Conservation (phyloP, 106 monocot genomes). For the Posidonia australis region DNA sequence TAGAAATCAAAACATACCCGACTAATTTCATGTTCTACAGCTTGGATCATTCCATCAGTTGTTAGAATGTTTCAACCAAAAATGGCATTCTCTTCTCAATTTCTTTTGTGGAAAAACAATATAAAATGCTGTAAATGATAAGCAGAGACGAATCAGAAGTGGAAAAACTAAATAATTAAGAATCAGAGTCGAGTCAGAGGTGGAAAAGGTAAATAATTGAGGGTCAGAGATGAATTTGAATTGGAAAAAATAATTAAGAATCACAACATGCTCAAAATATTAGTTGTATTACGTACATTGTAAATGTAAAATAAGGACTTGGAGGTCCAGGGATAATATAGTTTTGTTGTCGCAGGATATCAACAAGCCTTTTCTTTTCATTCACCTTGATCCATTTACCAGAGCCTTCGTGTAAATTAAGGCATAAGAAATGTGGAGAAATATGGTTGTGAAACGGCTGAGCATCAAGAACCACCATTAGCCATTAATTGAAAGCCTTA, state of each 20-base stretch:
- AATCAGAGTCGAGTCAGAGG: background rate
- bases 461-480: too few relatives aligned
- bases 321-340: constrained; percentile 80
- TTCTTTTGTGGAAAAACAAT: too few relatives aligned
- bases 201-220: too few relatives aligned
- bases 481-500: too few relatives aligned
- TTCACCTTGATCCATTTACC: constrained; percentile 74
- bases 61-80: too few relatives aligned
- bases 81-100: too few relatives aligned
- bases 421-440: background rate
- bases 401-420: constrained; percentile 6
- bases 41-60: too few relatives aligned
- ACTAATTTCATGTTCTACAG: too few relatives aligned
- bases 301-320: constrained; percentile 26
- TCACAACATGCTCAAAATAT: background rate
- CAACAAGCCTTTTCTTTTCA: constrained; percentile 62
- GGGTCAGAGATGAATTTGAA: background rate
- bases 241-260: background rate
- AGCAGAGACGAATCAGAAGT: background rate
- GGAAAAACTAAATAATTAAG: too few relatives aligned
- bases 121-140: constrained; percentile 62
- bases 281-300: background rate
- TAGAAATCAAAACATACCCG: too few relatives aligned
- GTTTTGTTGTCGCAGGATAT: constrained; percentile 44
- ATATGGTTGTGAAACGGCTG: too few relatives aligned